Evolutionary conservation across 768 basidiomycete species (phyloP), one percentile per base, ranked within the genome.

Genomic region (Trametopsis cervina): DNA sequence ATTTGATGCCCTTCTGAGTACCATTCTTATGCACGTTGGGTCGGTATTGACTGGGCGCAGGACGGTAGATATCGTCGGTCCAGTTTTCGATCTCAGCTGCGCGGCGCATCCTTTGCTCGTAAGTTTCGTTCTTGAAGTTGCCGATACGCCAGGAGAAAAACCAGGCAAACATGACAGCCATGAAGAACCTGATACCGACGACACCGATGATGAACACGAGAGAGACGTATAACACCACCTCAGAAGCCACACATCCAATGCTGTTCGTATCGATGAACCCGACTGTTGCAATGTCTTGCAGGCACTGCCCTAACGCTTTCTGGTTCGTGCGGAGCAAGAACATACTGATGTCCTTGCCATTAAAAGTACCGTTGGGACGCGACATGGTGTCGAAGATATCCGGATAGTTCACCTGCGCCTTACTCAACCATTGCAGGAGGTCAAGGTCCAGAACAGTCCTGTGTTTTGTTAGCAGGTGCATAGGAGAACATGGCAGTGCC

Each of bases 111-210:
- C 94, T 80, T 62, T 98, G 80, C 62, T 89, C 84, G 62, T 93
- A 91, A 13, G 91, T 90, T 69, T 99, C 96, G 33, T 80, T 77
- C 53, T 87, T 85, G 75, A 95, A 98, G 54, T 89, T 86, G 41
- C 96, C 96, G 36, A 99, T 74, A 59, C 82, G 82, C 84, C 89
- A 92, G n/a, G 88, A 91, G 65, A 89, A 86, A 77, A 97, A 98
- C 96, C 96, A 99, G 21, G 88, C 77, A 67, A 98, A 99, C 63
- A 95, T 74, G 61, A 96, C 89, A 40, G 96, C 96, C 92, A 98
- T 95, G 57, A 78, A 72, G 69, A 98, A 99, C 27, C 92, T 89
- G 64, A 96, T 92, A 46, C 80, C 76, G 54, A 98, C 95, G 52
- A 98, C 95, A 51, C 95, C 95, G 54, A 95, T 85, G 64, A 99